Evolutionary conservation across 805 yeast genomes (phyloP).

Genomic region (Kluyveromyces starmeri): DNA sequence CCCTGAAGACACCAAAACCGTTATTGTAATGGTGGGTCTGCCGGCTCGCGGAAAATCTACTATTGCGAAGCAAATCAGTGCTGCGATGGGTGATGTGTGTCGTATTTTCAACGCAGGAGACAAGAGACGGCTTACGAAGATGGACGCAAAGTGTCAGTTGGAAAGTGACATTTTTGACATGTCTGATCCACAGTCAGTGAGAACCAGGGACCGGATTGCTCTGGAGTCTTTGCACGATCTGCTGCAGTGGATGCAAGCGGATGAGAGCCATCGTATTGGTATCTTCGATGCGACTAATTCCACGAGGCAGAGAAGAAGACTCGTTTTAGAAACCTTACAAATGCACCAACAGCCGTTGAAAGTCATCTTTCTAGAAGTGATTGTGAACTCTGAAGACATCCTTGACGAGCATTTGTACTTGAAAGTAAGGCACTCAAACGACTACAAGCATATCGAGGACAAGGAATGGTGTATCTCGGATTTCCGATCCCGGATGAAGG

Average conservation of each 20-base stretch:
- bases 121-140: constrained; percentile 37
- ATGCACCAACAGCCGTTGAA: constrained; percentile 21
- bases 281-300: constrained; percentile 48
- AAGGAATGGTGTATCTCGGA: constrained; percentile 22
- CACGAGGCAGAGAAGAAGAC: constrained; percentile 34
- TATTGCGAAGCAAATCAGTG: constrained; percentile 53
- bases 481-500: constrained; percentile 38
- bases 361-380: constrained; percentile 34
- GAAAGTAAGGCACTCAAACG: constrained; percentile 28
- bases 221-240: constrained; percentile 36
- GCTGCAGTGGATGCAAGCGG: constrained; percentile 24
- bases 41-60: constrained; percentile 70
- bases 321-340: constrained; percentile 33
- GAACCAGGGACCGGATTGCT: constrained; percentile 38
- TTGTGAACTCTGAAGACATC: constrained; percentile 23
- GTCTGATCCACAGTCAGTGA: constrained; percentile 28
- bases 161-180: constrained; percentile 30
- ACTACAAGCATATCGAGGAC: constrained; percentile 16
- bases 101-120: constrained; percentile 64
- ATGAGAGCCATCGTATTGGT: constrained; percentile 34
- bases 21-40: constrained; percentile 63
- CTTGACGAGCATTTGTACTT: constrained; percentile 26
- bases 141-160: constrained; percentile 4
- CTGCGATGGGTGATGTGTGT: constrained; percentile 55
- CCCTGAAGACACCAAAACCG: constrained; percentile 18